Evolutionary conservation across 179 eudicot species (phyloP).

Genomic region (Silene coronaria): DNA sequence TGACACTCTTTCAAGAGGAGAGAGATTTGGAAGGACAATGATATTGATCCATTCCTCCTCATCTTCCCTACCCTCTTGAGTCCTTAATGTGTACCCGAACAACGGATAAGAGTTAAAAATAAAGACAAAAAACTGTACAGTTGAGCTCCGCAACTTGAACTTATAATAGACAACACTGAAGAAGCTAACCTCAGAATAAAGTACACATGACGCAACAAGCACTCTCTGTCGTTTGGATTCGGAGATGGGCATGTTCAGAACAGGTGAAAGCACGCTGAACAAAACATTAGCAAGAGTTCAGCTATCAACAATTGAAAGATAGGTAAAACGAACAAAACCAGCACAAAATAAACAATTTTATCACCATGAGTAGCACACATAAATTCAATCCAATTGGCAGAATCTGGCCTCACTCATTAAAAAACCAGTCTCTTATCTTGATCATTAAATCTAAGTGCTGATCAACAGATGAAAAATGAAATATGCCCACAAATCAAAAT

Average conservation of each 20-base stretch:
- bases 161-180: background rate
- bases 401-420: background rate
- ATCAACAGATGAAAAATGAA: background rate
- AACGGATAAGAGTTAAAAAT: background rate
- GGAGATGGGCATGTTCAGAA: constrained; percentile 84
- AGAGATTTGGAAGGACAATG: background rate
- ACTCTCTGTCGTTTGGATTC: constrained; percentile 98
- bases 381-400: background rate
- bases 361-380: background rate
- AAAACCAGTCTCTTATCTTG: background rate
- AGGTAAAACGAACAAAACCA: background rate
- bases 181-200: constrained; percentile 87
- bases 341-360: background rate
- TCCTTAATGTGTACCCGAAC: background rate
- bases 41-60: background rate
- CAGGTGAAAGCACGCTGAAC: constrained; percentile 94
- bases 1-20: background rate
- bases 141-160: background rate
- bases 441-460: background rate
- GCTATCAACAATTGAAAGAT: constrained; percentile 2
- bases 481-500: background rate
- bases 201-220: constrained; percentile 81
- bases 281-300: constrained; percentile 20
- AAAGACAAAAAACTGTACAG: background rate
- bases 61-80: background rate